A percentile compares a stretch with the other conserved stretches of the same genome.
Conservation (phyloP, 73 alveolate species). For the Stentor roeselii region DNA sequence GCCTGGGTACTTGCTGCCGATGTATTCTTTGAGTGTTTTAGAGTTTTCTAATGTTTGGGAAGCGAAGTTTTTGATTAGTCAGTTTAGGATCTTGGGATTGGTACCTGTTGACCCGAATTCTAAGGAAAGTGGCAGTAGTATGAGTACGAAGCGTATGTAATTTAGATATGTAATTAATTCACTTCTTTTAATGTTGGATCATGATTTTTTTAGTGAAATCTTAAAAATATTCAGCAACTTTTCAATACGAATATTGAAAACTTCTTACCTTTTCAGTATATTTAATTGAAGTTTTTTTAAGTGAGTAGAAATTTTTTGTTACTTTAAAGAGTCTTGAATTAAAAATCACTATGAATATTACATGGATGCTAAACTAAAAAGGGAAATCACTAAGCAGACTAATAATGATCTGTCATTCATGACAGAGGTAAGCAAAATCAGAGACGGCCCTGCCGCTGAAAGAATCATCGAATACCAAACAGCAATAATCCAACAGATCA, state of each 20-base stretch:
- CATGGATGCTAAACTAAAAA: no score
- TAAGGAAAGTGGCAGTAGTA: not conserved
- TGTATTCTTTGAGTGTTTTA: not conserved
- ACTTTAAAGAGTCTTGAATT: no score
- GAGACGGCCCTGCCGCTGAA: not conserved
- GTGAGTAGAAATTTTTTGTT: no score
- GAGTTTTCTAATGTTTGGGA: not conserved
- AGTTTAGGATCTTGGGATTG: not conserved
- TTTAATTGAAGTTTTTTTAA: no score
- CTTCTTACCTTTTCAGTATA: no score
- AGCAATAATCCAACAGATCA: slow-evolving; percentile 1
- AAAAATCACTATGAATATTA: no score
- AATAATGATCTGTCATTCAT: not conserved
- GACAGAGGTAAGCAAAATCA: not conserved
- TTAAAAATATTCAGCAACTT: no score
- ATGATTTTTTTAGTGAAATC: no score
- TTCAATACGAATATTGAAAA: no score
- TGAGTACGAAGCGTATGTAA: not conserved
- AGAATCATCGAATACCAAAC: not conserved
- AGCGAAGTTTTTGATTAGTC: not conserved
- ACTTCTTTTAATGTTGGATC: no score
- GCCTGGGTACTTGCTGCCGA: not conserved
- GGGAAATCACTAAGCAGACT: no score
- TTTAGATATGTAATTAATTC: no score
- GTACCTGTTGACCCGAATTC: not conserved